Conservation (phyloP, 306 rosid genomes). For the Amphicarpaea edgeworthii region DNA sequence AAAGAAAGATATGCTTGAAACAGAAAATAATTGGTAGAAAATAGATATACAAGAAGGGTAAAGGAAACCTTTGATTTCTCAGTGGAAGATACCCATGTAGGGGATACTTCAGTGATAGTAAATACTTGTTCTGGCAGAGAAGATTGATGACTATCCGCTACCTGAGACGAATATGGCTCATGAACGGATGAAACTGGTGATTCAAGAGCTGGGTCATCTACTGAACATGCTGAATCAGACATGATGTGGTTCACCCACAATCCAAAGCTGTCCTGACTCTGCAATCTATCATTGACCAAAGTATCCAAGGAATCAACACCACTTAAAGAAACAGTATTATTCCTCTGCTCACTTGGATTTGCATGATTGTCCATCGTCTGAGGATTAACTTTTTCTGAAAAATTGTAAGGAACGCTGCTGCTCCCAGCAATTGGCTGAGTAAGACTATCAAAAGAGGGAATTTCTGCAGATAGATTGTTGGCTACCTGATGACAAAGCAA, state of each 20-base stretch:
- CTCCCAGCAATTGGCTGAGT: slow-evolving; percentile 50
- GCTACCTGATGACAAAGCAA: slow-evolving; percentile 60
- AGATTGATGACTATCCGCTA: slow-evolving; percentile 60
- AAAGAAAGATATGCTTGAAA: slow-evolving; percentile 10
- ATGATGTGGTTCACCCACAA: slow-evolving; percentile 74
- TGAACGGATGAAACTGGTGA: slow-evolving; percentile 62
- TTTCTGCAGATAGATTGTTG: slow-evolving; percentile 51
- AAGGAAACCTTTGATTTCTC: slow-evolving; percentile 89
- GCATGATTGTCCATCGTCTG: slow-evolving; percentile 52
- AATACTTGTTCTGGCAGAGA: slow-evolving; percentile 74
- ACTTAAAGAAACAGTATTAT: slow-evolving; percentile 42
- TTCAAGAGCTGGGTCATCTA: slow-evolving; percentile 59
- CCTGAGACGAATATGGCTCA: slow-evolving; percentile 53
- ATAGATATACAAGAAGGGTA: slow-evolving; percentile 23
- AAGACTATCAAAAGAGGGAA: slow-evolving; percentile 53
- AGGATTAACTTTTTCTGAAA: slow-evolving; percentile 51
- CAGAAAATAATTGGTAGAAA: slow-evolving; percentile 33
- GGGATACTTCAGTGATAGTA: slow-evolving; percentile 79
- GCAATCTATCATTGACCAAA: slow-evolving; percentile 62
- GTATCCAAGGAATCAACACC: slow-evolving; percentile 49
- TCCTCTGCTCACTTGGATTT: slow-evolving; percentile 55
- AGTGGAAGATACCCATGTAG: slow-evolving; percentile 75
- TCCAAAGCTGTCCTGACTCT: slow-evolving; percentile 91
- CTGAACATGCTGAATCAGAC: slow-evolving; percentile 67
- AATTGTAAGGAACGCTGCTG: slow-evolving; percentile 49